Percentiles rank a stretch among this genome's conserved stretches.
Evolutionary conservation across 345 rosid species (phyloP).

Genomic region (Cochlearia excelsa): DNA sequence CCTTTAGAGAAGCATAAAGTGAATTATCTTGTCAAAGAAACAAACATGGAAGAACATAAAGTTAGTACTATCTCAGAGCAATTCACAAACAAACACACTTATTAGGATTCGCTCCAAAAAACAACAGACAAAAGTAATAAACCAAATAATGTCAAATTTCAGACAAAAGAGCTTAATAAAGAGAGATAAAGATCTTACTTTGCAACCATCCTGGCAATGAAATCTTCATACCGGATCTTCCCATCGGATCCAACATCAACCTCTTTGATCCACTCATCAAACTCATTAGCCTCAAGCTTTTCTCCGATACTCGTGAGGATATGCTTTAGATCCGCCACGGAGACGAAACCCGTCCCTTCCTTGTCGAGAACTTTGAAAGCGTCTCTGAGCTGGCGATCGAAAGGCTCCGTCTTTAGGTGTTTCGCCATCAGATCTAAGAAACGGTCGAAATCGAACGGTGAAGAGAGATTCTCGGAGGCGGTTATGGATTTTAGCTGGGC

Average conservation of each 20-base stretch:
- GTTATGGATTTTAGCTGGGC: constrained; percentile 78
- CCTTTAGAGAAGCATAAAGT: too few relatives aligned
- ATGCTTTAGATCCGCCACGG: constrained; percentile 93
- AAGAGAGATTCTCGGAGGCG: constrained; percentile 61
- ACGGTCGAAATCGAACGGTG: constrained; percentile 83
- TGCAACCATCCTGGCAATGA: constrained; percentile 92
- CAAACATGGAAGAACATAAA: too few relatives aligned
- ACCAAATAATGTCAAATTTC: constrained; percentile 12
- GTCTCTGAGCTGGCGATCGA: constrained; percentile 95
- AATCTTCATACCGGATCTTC: constrained; percentile 89
- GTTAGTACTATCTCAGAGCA: too few relatives aligned
- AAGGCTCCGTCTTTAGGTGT: constrained; percentile 87
- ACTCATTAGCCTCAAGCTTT: constrained; percentile 88
- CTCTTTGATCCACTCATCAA: constrained; percentile 99
- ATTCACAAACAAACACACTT: too few relatives aligned
- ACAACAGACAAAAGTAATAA: too few relatives aligned
- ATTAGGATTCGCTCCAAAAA: too few relatives aligned
- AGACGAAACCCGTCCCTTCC: constrained; percentile 79
- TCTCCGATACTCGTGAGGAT: constrained; percentile 90
- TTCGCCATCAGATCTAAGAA: constrained; percentile 91
- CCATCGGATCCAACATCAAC: constrained; percentile 93
- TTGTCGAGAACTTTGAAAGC: constrained; percentile 95
- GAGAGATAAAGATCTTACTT: constrained; percentile 53
- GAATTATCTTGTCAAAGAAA: too few relatives aligned
- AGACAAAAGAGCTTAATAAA: not conserved